These are phyloP conservation scores for Ophiocordyceps polyrhachis-furcata DNA, from an alignment of 2,329 filamentous ascomycete genomes.

Conservation along the genomic window DNA sequence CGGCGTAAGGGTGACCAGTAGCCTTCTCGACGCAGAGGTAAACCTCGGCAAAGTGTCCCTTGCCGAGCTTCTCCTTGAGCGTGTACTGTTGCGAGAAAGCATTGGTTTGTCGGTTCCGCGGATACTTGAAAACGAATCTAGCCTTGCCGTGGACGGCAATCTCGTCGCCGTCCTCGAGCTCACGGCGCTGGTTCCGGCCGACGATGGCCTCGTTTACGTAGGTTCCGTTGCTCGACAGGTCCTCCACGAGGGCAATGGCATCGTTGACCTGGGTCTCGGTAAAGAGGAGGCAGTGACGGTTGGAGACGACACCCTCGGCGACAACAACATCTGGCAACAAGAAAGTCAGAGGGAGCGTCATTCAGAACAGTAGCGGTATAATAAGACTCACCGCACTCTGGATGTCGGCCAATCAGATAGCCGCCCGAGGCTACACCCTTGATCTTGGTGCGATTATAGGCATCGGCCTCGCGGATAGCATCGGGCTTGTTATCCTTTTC, in stretches of 20 bases:
- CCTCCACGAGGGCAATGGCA: slow-evolving; percentile 63
- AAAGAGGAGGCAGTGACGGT: slow-evolving; percentile 60
- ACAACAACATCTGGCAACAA: slow-evolving; percentile 43
- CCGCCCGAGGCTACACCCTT: slow-evolving; percentile 53
- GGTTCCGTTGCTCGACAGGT: slow-evolving; percentile 89
- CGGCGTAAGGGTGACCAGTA: slow-evolving; percentile 67
- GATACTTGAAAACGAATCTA: slow-evolving; percentile 83
- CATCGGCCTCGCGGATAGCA: slow-evolving; percentile 33
- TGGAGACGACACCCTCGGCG: slow-evolving; percentile 66
- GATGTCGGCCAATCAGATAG: slow-evolving; percentile 81
- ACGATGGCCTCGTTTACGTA: slow-evolving; percentile 87
- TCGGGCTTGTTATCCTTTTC: slow-evolving; percentile 26
- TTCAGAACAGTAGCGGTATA: neutral
- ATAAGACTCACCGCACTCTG: slow-evolving; percentile 62
- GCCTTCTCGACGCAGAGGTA: slow-evolving; percentile 78
- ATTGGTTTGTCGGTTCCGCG: slow-evolving; percentile 52
- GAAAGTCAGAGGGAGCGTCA: neutral
- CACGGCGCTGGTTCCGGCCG: slow-evolving; percentile 77
- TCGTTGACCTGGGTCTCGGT: slow-evolving; percentile 37
- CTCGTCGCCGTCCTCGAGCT: slow-evolving; percentile 79
- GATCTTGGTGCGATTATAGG: slow-evolving; percentile 43
- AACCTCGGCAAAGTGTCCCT: slow-evolving; percentile 89
- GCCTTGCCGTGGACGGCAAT: slow-evolving; percentile 72
- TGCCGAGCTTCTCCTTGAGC: slow-evolving; percentile 69
- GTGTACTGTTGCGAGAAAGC: slow-evolving; percentile 76